Conservation (phyloP, 2,329 filamentous ascomycete genomes). For the Colletotrichum musicola region DNA sequence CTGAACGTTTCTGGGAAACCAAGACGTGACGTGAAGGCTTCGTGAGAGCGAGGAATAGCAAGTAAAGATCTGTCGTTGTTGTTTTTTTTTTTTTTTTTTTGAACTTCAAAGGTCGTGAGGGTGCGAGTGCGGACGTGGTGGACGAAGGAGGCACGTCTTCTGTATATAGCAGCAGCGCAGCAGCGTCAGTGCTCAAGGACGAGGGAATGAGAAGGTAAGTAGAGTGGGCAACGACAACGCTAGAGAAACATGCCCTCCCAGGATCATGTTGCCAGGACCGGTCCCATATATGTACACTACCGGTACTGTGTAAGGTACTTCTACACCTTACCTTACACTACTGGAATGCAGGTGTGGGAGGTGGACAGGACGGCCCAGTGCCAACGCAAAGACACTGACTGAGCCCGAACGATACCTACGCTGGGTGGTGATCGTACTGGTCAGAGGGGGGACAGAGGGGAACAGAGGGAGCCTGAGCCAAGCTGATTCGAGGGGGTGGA, state of each 20-base stretch:
- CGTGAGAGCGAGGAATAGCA: constrained; percentile 7
- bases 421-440: no score
- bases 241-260: constrained; percentile 14
- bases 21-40: background rate
- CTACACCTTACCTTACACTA: no score
- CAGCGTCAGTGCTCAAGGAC: background rate
- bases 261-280: constrained; percentile 24
- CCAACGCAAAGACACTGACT: background rate
- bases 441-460: no score
- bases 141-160: constrained; percentile 8
- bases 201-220: background rate
- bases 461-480: no score
- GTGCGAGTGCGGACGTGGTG: constrained; percentile 1
- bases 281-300: constrained; percentile 17
- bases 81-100: constrained; percentile 33
- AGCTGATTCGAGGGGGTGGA: background rate
- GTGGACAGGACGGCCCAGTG: constrained; percentile 6
- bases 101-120: constrained; percentile 12
- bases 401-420: background rate
- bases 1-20: background rate
- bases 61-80: constrained; percentile 1
- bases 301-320: constrained; percentile 2
- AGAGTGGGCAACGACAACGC: constrained; percentile 24
- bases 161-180: constrained; percentile 24
- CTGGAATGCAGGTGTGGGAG: constrained; percentile 10